Evolutionary conservation across 257 asterid species (phyloP).

Genomic region (Rauvolfia tetraphylla): DNA sequence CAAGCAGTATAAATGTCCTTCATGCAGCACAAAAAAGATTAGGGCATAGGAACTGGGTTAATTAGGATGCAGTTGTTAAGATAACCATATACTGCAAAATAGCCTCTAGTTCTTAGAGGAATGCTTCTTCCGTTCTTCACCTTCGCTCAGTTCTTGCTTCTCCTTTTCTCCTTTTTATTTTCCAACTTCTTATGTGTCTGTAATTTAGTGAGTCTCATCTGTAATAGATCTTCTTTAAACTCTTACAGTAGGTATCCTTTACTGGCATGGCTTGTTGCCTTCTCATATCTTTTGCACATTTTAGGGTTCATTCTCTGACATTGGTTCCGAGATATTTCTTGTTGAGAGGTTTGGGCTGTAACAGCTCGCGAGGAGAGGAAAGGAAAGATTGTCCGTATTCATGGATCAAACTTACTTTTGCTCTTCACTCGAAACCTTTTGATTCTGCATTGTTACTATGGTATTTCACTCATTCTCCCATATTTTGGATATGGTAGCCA

Average conservation of each 20-base stretch:
- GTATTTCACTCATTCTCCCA: neutral
- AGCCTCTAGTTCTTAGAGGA: neutral
- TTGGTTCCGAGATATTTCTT: too few species aligned
- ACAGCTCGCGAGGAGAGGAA: neutral
- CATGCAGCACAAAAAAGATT: constrained; percentile 26
- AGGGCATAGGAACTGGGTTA: constrained; percentile 7
- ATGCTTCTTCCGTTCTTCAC: neutral
- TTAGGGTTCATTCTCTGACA: neutral
- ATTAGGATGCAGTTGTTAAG: constrained; percentile 7
- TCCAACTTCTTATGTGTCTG: neutral
- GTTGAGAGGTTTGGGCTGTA: neutral
- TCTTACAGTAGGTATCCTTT: neutral
- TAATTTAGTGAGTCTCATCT: neutral
- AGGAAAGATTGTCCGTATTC: neutral
- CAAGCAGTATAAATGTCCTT: constrained; percentile 33
- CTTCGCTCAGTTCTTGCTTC: neutral
- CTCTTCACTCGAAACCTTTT: neutral
- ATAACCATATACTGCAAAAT: neutral
- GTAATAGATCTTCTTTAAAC: neutral
- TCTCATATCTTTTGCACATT: neutral
- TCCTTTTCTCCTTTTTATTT: too few species aligned
- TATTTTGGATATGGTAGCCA: neutral
- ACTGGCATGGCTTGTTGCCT: neutral
- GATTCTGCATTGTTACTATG: neutral
- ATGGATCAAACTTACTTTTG: neutral